Base-by-base conservation (phyloP, 352 stramenopile species). In the Phytophthora boehmeriae region DNA sequence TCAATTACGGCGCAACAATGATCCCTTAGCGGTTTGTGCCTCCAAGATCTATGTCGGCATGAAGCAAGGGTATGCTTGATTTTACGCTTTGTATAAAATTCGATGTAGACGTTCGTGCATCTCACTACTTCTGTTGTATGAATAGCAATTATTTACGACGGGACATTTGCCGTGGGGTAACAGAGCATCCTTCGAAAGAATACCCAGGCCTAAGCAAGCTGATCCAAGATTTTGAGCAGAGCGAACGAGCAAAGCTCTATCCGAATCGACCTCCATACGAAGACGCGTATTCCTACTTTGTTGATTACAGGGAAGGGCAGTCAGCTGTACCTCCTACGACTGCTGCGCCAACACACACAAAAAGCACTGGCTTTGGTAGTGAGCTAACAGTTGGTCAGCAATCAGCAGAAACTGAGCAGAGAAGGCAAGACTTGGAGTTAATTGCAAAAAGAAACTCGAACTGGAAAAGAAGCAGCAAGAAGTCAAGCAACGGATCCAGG, bases 131-230 rank as follows among this genome's bases (percentile, higher is more conserved):
- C 36, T 5, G 0, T 46, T 47, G n/a, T 9, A 27, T 50, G 17
- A 58, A 16, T 28, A 94, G 86, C 11, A 78, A 86, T 30, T 92
- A 75, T 51, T 56, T 86, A 44, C 71, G 88, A 8, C 66, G 72
- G 44, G 88, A 96, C 64, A 64, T 96, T 28, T 93, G 83, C 23
- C 86, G 88, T 14, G 88, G 88, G 2, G 84, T 93, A 54, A 96
- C 86, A 0, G 88, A 96, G 59, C 95, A 95, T 60, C 58, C 64
- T 20, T 62, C 67, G 41, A 62, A 89, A 25, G 79, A 87, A 20
- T 96, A 96, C 55, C 88, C 88, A 25, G 64, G 68, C 1, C 59
- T 96, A 27, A 93, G 83, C 51, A 82, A 87, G 35, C 43, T 87
- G 25, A 90, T 96, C 16, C 61, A 92, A 66, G 67, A 84, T 8